Base-by-base conservation (phyloP, 495 filamentous ascomycete genomes). In the Penicillium cataractarum region DNA sequence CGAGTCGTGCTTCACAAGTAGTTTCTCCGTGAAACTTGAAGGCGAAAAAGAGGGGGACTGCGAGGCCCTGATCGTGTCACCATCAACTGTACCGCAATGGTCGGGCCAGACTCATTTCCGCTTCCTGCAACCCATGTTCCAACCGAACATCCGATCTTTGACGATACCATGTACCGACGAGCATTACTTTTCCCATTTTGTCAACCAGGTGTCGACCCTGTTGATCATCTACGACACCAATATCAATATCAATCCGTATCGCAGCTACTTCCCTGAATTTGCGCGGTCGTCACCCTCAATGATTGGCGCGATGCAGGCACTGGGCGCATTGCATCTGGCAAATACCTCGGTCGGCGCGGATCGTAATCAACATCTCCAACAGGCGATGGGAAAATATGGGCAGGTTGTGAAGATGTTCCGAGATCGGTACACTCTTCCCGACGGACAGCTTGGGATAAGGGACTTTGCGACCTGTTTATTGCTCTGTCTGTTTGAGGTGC, bases 381-480 rank as follows among this genome's bases (percentile, higher is more conserved):
- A 75, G n/a, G 77, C 77, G 0, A 78, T 80, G 73, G 65, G 73
- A 6, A 75, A 77, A 57, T 80, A 80, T 29, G 76, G 76, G 2
- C 67, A 75, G 39, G 76, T 77, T 0, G 76, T 80, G 24, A 74
- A 75, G 55, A 67, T 71, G 1, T 77, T 80, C 29, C 65, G 77
- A 2, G 65, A 68, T 4, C 61, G 72, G 21, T 75, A 76, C 55
- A 69, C 64, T 9, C 60, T 73, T 22, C 65, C 69, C 3, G 67
- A 54, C 24, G 70, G 71, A 39, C 68, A 72, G 33, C 54, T 74
- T 7, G 66, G 69, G 21, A 62, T 79, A 53, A 66, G 71, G 10
- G 77, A 79, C 62, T 72, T 79, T 39, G 77, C 77, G 33, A 77
- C 76, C 6, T 80, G 77, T 37, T 53, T 80, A 32, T 63, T 80